Evolutionary conservation across 352 stramenopile species (phyloP).

Genomic region (Globisporangium spinosum): DNA sequence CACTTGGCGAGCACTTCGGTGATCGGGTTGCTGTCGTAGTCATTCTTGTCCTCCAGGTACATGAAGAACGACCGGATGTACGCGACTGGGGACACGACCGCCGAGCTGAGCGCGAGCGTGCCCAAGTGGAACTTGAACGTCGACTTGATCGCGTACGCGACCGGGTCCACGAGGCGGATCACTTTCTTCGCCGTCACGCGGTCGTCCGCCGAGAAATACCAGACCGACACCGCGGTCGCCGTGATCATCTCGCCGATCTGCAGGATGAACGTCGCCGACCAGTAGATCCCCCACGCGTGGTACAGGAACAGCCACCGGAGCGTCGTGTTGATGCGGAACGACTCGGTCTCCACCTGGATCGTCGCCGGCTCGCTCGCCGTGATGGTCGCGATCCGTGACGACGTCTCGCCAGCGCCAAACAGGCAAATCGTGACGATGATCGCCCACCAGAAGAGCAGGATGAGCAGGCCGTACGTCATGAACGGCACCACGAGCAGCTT

Average conservation of each 20-base stretch:
- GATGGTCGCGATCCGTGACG: conserved; percentile 57
- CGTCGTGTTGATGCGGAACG: conserved; percentile 58
- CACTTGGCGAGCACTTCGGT: conserved; percentile 51
- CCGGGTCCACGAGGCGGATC: conserved; percentile 47
- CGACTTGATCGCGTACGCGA: conserved; percentile 58
- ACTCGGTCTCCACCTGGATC: conserved; percentile 62
- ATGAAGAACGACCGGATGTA: conserved; percentile 72
- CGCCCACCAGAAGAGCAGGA: conserved; percentile 69
- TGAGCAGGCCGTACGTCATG: conserved; percentile 54
- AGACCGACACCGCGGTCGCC: conserved; percentile 62
- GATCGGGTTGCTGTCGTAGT: conserved; percentile 61
- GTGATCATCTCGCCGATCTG: conserved; percentile 74
- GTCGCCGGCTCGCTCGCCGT: conserved; percentile 35
- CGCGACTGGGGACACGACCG: conserved; percentile 53
- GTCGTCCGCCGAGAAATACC: conserved; percentile 77
- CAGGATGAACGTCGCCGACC: conserved; percentile 64
- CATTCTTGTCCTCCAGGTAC: conserved; percentile 82
- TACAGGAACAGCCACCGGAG: conserved; percentile 78
- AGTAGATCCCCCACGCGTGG: conserved; percentile 80
- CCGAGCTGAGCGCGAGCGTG: conserved; percentile 64
- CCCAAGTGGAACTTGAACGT: conserved; percentile 71
- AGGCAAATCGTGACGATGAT: conserved; percentile 72
- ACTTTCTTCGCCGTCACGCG: conserved; percentile 53
- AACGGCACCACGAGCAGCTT: conserved; percentile 68
- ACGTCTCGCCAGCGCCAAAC: conserved; percentile 65